Percentiles rank a stretch among this genome's conserved stretches.
phyloP scores from a whole-genome alignment of 2,329 filamentous ascomycete genomes.

The Furcasterigmium sp. region DNA sequence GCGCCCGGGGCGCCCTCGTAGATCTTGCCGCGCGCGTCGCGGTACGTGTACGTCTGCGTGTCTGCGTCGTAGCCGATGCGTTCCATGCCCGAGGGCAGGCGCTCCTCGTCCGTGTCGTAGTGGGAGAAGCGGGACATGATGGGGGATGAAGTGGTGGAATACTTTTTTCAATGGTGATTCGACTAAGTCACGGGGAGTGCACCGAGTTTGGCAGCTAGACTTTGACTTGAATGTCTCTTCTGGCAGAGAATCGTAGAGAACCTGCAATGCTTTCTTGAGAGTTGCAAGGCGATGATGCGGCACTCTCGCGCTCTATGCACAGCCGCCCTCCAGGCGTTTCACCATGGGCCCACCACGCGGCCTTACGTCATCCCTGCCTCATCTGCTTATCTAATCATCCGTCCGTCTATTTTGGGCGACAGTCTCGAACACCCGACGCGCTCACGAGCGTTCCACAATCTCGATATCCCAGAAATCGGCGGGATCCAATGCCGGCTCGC shows the following conservation, averaged over 20 bases:
- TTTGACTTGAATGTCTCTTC: background rate
- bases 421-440: background rate
- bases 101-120: conserved; percentile 42
- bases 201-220: background rate
- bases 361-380: background rate
- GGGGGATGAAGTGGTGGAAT: background rate
- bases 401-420: background rate
- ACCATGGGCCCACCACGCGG: background rate
- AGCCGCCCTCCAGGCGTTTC: background rate
- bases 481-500: conserved; percentile 23
- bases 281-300: too few species aligned
- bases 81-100: conserved; percentile 49
- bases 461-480: conserved; percentile 21
- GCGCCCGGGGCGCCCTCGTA: conserved; percentile 47
- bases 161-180: too few species aligned
- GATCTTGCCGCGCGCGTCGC: conserved; percentile 38
- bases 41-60: conserved; percentile 46
- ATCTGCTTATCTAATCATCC: background rate
- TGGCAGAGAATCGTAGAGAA: too few species aligned
- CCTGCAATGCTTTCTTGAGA: too few species aligned
- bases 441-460: conserved; percentile 3
- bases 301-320: too few species aligned
- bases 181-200: too few species aligned
- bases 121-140: conserved; percentile 36
- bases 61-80: conserved; percentile 53